Evolutionary conservation across 805 yeast species (phyloP).

Genomic region (Wickerhamomyces silvicola): DNA sequence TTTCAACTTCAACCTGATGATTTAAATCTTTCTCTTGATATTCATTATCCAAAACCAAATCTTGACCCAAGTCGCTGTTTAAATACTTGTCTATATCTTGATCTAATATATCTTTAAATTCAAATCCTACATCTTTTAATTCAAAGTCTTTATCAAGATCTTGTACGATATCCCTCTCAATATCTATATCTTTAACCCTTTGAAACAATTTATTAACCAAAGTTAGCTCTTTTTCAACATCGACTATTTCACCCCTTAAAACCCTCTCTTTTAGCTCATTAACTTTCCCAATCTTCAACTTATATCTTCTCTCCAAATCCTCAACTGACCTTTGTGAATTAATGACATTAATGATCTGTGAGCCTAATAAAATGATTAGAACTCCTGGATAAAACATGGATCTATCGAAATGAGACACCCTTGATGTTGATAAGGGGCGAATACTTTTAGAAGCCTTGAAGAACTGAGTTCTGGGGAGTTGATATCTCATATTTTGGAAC

Average conservation of each 20-base stretch:
- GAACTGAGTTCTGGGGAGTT: too few species aligned
- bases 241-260: conserved; percentile 29
- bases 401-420: conserved; percentile 23
- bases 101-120: too few species aligned
- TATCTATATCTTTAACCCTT: conserved; percentile 3
- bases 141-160: conserved; percentile 23
- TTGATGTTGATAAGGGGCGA: background rate
- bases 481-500: too few species aligned
- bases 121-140: too few species aligned
- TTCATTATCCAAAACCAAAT: conserved; percentile 15
- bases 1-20: conserved; percentile 24
- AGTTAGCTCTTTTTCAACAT: conserved; percentile 34
- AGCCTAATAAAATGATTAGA: conserved; percentile 38
- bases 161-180: conserved; percentile 15
- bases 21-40: conserved; percentile 14
- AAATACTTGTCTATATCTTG: too few species aligned
- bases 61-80: too few species aligned
- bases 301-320: conserved; percentile 32
- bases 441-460: background rate
- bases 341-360: conserved; percentile 41
- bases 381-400: conserved; percentile 32
- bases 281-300: conserved; percentile 31
- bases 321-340: conserved; percentile 33
- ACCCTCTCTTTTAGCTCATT: conserved; percentile 33
- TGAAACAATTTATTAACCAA: conserved; percentile 29